Evolutionary conservation across 805 yeast species (phyloP).

Genomic region (Metschnikowia lachancei): DNA sequence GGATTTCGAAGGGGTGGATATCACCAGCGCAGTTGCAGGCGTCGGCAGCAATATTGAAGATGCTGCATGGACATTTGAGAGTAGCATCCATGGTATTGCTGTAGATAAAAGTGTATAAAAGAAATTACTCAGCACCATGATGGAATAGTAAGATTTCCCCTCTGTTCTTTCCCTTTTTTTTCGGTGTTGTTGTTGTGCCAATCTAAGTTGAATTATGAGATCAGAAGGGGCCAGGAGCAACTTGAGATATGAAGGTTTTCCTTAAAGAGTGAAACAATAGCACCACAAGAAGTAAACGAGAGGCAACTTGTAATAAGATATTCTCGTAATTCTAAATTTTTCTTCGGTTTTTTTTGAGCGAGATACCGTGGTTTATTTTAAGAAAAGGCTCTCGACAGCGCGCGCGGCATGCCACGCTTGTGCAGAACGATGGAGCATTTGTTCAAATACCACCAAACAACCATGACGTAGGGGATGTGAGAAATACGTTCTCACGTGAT

Average conservation of each 20-base stretch:
- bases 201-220: no score
- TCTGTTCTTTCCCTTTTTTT: no score
- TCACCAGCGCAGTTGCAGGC: background rate
- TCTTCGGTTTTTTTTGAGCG: background rate
- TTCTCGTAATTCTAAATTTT: background rate
- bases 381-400: background rate
- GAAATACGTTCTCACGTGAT: no score
- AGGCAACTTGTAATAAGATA: background rate
- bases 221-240: no score
- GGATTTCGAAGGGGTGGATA: background rate
- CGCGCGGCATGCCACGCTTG: background rate
- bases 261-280: no score
- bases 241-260: no score
- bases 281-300: background rate
- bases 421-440: background rate
- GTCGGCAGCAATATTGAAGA: constrained; percentile 2
- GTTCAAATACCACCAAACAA: background rate
- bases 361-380: constrained; percentile 1
- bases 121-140: background rate
- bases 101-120: background rate
- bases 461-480: no score
- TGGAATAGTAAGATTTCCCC: no score
- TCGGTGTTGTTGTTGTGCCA: no score
- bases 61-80: background rate
- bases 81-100: background rate